These are phyloP conservation scores for Stylosanthes scabra DNA, from an alignment of 331 rosid genomes.

Conservation along the genomic window DNA sequence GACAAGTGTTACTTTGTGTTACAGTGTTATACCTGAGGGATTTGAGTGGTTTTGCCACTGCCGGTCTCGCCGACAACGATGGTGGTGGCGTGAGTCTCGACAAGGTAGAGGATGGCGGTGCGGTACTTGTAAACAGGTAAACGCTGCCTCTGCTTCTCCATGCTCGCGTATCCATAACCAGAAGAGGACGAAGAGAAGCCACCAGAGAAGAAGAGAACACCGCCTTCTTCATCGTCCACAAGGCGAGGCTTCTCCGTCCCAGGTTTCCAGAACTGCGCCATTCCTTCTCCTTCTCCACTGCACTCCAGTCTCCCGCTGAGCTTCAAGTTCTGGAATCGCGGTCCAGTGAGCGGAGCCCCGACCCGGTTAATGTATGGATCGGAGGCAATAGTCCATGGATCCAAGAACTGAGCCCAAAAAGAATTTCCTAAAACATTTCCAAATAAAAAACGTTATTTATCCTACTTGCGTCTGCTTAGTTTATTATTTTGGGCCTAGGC, in stretches of 20 bases:
- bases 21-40: slow-evolving; percentile 77
- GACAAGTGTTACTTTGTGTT: background rate
- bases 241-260: slow-evolving; percentile 77
- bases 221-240: slow-evolving; percentile 93
- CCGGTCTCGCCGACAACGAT: slow-evolving; percentile 96
- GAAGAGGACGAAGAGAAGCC: slow-evolving; percentile 50
- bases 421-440: no score
- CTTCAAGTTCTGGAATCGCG: background rate
- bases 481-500: no score
- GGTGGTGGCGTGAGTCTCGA: slow-evolving; percentile 86
- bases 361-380: background rate
- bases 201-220: slow-evolving; percentile 71
- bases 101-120: slow-evolving; percentile 75
- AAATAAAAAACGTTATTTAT: no score
- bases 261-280: slow-evolving; percentile 80
- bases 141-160: slow-evolving; percentile 87
- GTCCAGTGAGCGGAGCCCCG: background rate
- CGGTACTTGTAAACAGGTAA: slow-evolving; percentile 92
- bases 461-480: no score
- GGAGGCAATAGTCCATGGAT: background rate
- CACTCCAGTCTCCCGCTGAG: background rate
- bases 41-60: slow-evolving; percentile 95
- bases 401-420: no score
- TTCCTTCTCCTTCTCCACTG: background rate
- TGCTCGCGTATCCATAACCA: slow-evolving; percentile 61